Conservation (phyloP, 352 stramenopile genomes). For the Pythium aphanidermatum region DNA sequence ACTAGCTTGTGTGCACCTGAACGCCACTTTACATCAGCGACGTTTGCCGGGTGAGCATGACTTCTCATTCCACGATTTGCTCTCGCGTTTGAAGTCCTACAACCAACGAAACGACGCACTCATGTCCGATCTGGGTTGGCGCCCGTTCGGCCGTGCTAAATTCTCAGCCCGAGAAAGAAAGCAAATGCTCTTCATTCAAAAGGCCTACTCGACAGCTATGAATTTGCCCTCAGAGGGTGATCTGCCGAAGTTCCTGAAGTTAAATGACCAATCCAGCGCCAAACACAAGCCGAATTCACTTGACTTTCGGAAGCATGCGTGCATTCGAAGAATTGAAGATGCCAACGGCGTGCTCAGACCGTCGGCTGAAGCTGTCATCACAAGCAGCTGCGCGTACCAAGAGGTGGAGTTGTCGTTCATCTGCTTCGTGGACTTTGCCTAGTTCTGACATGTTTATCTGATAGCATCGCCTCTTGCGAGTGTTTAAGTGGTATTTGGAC, state of each 20-base stretch:
- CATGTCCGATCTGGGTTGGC: too few relatives aligned
- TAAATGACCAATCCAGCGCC: slow-evolving; percentile 82
- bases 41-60: too few relatives aligned
- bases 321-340: slow-evolving; percentile 86
- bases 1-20: too few relatives aligned
- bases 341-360: slow-evolving; percentile 73
- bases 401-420: slow-evolving; percentile 14
- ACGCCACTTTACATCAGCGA: too few relatives aligned
- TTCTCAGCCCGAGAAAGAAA: too few relatives aligned
- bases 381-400: slow-evolving; percentile 81
- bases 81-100: too few relatives aligned
- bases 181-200: slow-evolving; percentile 83
- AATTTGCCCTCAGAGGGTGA: slow-evolving; percentile 78
- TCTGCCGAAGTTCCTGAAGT: slow-evolving; percentile 75
- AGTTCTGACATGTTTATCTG: slow-evolving; percentile 2
- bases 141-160: too few relatives aligned
- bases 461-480: background rate
- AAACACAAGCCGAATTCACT: slow-evolving; percentile 64
- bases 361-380: slow-evolving; percentile 81
- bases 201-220: slow-evolving; percentile 83
- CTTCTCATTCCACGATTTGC: too few relatives aligned
- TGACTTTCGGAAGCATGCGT: slow-evolving; percentile 85
- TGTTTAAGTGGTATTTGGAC: slow-evolving; percentile 77
- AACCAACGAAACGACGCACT: too few relatives aligned
- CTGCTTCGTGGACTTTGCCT: background rate